A percentile compares a stretch with the other conserved stretches of the same genome.
Conservation (phyloP, 768 basidiomycete genomes). For the Trametes sanguinea region DNA sequence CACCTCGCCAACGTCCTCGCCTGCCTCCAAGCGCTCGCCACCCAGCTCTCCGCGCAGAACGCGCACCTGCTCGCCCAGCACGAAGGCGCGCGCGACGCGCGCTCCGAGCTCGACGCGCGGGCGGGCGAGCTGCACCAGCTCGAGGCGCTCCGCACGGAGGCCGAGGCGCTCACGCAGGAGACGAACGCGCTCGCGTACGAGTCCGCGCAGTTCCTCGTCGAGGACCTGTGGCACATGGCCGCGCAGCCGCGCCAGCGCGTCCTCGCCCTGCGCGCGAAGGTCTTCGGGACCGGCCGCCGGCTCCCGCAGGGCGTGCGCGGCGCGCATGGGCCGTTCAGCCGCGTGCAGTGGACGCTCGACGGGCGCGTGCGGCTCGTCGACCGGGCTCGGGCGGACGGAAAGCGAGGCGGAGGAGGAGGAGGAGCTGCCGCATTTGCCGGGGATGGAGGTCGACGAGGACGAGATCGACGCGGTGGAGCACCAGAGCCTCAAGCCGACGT, state of each 20-base stretch:
- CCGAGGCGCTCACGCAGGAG: slow-evolving; percentile 58
- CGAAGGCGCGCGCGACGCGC: slow-evolving; percentile 48
- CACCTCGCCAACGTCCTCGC: slow-evolving; percentile 66
- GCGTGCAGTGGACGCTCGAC: slow-evolving; percentile 71
- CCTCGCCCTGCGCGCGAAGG: slow-evolving; percentile 63
- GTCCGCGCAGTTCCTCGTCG: slow-evolving; percentile 64
- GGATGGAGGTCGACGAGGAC: slow-evolving; percentile 32
- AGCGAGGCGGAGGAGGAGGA: slow-evolving; percentile 76
- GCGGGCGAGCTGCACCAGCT: slow-evolving; percentile 52
- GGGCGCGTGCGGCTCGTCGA: slow-evolving; percentile 66
- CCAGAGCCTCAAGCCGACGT: slow-evolving; percentile 68
- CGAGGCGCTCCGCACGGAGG: slow-evolving; percentile 50
- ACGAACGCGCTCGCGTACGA: slow-evolving; percentile 73
- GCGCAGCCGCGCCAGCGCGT: slow-evolving; percentile 62
- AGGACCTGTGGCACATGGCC: slow-evolving; percentile 68
- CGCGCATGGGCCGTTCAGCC: slow-evolving; percentile 61
- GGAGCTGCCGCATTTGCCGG: slow-evolving; percentile 32
- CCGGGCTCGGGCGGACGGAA: slow-evolving; percentile 66
- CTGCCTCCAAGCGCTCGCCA: slow-evolving; percentile 61
- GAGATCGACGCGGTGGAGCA: slow-evolving; percentile 57
- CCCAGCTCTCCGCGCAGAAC: slow-evolving; percentile 55
- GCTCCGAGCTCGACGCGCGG: slow-evolving; percentile 48
- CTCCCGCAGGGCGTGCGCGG: slow-evolving; percentile 54
- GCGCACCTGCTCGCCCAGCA: slow-evolving; percentile 60
- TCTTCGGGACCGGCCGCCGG: slow-evolving; percentile 63